Percentiles rank a stretch among this genome's conserved stretches.
Conservation (phyloP, 371 early-diverging fungal genomes). For the Ordospora colligata region DNA sequence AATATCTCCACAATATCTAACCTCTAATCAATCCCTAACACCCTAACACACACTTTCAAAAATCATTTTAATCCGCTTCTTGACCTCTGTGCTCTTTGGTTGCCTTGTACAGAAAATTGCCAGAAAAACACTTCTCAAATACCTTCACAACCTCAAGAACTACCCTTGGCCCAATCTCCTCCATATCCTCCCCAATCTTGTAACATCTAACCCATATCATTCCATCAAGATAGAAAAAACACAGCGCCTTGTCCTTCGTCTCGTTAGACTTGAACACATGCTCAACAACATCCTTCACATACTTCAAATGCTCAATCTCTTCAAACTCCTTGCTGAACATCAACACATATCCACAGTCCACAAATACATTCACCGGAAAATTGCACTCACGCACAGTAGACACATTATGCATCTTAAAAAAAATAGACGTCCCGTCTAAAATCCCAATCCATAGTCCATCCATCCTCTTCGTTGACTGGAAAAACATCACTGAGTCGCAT, state of each 20-base stretch:
- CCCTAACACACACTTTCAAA: background rate
- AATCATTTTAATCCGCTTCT: conserved; percentile 8
- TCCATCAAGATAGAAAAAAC: conserved; percentile 38
- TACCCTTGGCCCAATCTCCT: conserved; percentile 55
- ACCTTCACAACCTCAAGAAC: conserved; percentile 44
- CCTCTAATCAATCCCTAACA: background rate
- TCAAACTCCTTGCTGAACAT: conserved; percentile 50
- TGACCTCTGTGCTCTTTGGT: background rate
- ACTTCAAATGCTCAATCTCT: conserved; percentile 20
- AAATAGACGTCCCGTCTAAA: conserved; percentile 20
- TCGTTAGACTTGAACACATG: conserved; percentile 18
- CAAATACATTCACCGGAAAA: conserved; percentile 29
- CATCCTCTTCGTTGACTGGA: conserved; percentile 43
- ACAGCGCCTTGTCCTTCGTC: conserved; percentile 39
- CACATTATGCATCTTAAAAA: conserved; percentile 25
- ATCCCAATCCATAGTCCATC: conserved; percentile 39
- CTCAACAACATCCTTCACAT: conserved; percentile 23
- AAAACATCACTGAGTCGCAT: conserved; percentile 33
- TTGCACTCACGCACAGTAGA: conserved; percentile 36
- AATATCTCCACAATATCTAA: too few relatives aligned
- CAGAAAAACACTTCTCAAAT: conserved; percentile 41
- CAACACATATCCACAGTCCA: conserved; percentile 38
- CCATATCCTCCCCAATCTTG: conserved; percentile 19
- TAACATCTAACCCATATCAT: conserved; percentile 45
- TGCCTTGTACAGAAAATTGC: conserved; percentile 1